Conservation (phyloP, 2,329 filamentous ascomycete species). For the Colletotrichum karsti region DNA sequence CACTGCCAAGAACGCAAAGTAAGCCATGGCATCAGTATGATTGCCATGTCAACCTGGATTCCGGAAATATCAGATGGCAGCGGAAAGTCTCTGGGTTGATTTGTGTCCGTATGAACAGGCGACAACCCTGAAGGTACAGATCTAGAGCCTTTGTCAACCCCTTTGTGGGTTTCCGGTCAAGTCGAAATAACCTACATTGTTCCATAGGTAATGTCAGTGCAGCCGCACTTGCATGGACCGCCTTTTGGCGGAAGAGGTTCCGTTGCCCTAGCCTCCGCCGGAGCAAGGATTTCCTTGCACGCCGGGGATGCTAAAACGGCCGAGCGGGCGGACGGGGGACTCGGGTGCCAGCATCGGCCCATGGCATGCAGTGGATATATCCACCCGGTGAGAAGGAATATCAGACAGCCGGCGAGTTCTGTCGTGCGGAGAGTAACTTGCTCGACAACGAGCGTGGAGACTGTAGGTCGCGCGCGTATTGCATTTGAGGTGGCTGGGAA, state of each 20-base stretch:
- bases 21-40: too few species aligned
- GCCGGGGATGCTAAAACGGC: conserved; percentile 16
- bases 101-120: background rate
- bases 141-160: background rate
- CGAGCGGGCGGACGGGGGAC: conserved; percentile 13
- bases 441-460: background rate
- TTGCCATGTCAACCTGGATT: too few species aligned
- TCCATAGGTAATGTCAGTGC: conserved; percentile 4
- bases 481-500: background rate
- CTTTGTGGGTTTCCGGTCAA: background rate
- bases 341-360: conserved; percentile 18
- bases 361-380: conserved; percentile 21
- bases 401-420: background rate
- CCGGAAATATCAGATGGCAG: too few species aligned
- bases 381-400: conserved; percentile 18
- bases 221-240: conserved; percentile 19
- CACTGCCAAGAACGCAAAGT: too few species aligned
- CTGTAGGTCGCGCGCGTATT: background rate
- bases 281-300: conserved; percentile 25
- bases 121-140: background rate
- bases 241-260: conserved; percentile 12
- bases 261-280: conserved; percentile 11
- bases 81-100: background rate
- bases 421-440: background rate
- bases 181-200: conserved; percentile 20